Conservation (phyloP, 371 early-diverging fungal genomes). For the Rhizopus delemar region DNA sequence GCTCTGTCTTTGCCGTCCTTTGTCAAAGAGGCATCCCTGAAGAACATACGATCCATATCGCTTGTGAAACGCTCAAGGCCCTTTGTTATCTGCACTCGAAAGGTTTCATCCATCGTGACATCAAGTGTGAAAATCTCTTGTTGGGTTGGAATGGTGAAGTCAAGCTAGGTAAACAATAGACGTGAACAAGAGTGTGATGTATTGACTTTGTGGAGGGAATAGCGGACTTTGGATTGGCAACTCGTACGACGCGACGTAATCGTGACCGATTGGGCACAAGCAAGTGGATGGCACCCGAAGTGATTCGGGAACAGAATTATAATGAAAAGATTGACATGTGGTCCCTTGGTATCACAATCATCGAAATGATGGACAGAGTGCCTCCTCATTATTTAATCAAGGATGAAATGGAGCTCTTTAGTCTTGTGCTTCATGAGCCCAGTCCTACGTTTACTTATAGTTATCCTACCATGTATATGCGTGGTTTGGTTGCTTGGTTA, state of each 20-base stretch:
- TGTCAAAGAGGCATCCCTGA: constrained; percentile 46
- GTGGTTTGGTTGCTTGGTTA: constrained; percentile 53
- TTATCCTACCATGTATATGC: constrained; percentile 46
- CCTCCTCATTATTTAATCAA: constrained; percentile 50
- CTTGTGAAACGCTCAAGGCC: constrained; percentile 38
- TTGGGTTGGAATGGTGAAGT: constrained; percentile 46
- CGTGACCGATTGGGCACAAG: constrained; percentile 51
- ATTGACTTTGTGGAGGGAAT: neutral
- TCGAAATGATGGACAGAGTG: constrained; percentile 61
- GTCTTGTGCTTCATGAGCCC: constrained; percentile 35
- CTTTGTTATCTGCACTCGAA: constrained; percentile 42
- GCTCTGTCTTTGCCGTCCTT: constrained; percentile 50
- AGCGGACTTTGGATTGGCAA: constrained; percentile 56
- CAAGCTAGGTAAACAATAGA: constrained; percentile 36
- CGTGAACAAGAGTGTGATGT: neutral
- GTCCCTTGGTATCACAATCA: constrained; percentile 52
- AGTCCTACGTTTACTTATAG: constrained; percentile 52
- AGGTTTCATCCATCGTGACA: constrained; percentile 52
- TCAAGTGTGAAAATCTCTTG: constrained; percentile 53
- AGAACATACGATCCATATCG: constrained; percentile 44
- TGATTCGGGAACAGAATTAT: constrained; percentile 41
- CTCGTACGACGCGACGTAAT: constrained; percentile 37
- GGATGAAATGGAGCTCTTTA: constrained; percentile 41
- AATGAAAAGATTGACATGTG: constrained; percentile 51
- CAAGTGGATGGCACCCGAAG: constrained; percentile 59